phyloP scores from a whole-genome alignment of 2,329 filamentous ascomycete species.

The Fusarium dimerum region DNA sequence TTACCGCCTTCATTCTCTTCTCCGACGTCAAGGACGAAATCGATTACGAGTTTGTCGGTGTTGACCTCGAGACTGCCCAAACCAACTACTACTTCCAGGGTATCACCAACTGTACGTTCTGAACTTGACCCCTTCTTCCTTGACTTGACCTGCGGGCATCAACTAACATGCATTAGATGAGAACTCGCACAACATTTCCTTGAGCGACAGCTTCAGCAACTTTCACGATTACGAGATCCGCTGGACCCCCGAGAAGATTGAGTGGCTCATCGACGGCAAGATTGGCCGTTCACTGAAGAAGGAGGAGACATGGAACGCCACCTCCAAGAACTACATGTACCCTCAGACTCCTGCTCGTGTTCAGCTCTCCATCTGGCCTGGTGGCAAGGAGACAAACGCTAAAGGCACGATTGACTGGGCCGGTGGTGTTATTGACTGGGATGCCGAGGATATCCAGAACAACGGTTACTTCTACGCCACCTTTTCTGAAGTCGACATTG shows the following conservation, averaged over 20 bases:
- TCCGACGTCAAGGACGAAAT: constrained; percentile 98
- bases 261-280: constrained; percentile 84
- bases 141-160: not conserved
- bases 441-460: constrained; percentile 71
- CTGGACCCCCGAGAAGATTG: constrained; percentile 85
- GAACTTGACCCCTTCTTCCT: not conserved
- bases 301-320: constrained; percentile 82
- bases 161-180: constrained; percentile 55
- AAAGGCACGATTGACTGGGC: constrained; percentile 89
- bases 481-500: constrained; percentile 74
- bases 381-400: constrained; percentile 75
- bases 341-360: constrained; percentile 90
- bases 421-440: constrained; percentile 87
- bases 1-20: constrained; percentile 96
- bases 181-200: constrained; percentile 71
- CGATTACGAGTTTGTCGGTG: constrained; percentile 92
- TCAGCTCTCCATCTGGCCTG: constrained; percentile 95
- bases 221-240: constrained; percentile 91
- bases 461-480: constrained; percentile 88
- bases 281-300: constrained; percentile 73
- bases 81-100: constrained; percentile 98
- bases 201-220: constrained; percentile 71
- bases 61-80: constrained; percentile 75
- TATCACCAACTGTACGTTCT: constrained; percentile 76
- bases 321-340: constrained; percentile 78